phyloP scores from a whole-genome alignment of 768 basidiomycete species.

The Phylloporus rhodoxanthus region DNA sequence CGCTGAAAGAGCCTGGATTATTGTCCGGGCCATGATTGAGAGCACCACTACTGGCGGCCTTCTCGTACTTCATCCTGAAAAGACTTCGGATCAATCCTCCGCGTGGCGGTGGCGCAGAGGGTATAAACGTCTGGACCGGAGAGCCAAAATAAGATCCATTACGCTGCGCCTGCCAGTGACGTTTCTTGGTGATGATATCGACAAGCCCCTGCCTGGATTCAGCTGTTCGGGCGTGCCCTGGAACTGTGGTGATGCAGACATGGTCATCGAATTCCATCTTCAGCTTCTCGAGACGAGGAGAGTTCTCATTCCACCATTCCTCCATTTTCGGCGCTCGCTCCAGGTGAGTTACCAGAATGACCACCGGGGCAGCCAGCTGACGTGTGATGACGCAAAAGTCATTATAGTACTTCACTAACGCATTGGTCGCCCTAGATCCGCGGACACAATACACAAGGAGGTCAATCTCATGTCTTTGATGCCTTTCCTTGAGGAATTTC shows the following conservation, averaged over 20 bases:
- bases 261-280: slow-evolving; percentile 32
- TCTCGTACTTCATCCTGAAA: not conserved
- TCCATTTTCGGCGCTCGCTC: slow-evolving; percentile 27
- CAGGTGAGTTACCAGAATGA: slow-evolving; percentile 33
- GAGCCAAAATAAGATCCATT: slow-evolving; percentile 12
- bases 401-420: slow-evolving; percentile 28
- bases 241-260: slow-evolving; percentile 34
- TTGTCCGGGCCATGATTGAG: not conserved
- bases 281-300: slow-evolving; percentile 15
- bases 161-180: slow-evolving; percentile 5
- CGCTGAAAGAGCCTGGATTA: not conserved
- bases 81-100: not conserved
- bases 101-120: not conserved
- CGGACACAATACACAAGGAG: slow-evolving; percentile 38
- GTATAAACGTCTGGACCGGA: not conserved
- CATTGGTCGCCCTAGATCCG: slow-evolving; percentile 29
- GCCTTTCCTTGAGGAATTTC: slow-evolving; percentile 17
- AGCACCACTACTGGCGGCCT: not conserved
- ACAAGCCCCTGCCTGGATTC: slow-evolving; percentile 15
- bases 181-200: slow-evolving; percentile 8
- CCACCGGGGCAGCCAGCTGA: slow-evolving; percentile 31
- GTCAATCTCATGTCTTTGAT: slow-evolving; percentile 27
- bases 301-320: slow-evolving; percentile 30
- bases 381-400: slow-evolving; percentile 35
- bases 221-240: not conserved